Evolutionary conservation across 306 rosid species (phyloP).

Genomic region (Cucumis sativus): Cucumber_9930_V3 NC_026656.2:22777001-22777500

Average conservation of each 20-base stretch:
- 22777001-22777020: no score
- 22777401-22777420: background rate
- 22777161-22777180: background rate
- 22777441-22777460: background rate
- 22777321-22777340: background rate
- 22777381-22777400: background rate
- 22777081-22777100: no score
- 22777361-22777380: background rate
- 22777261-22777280: background rate
- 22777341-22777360: background rate
- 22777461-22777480: background rate
- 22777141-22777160: background rate
- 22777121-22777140: background rate
- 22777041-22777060: no score
- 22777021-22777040: no score
- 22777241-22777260: background rate
- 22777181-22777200: background rate
- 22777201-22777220: background rate
- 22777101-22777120: no score
- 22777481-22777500: background rate
- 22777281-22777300: background rate
- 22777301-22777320: background rate
- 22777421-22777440: background rate
- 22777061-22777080: no score
- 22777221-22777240: background rate